Base-by-base conservation (phyloP, 116 monocot genomes). In the Posidonia oceanica region DNA sequence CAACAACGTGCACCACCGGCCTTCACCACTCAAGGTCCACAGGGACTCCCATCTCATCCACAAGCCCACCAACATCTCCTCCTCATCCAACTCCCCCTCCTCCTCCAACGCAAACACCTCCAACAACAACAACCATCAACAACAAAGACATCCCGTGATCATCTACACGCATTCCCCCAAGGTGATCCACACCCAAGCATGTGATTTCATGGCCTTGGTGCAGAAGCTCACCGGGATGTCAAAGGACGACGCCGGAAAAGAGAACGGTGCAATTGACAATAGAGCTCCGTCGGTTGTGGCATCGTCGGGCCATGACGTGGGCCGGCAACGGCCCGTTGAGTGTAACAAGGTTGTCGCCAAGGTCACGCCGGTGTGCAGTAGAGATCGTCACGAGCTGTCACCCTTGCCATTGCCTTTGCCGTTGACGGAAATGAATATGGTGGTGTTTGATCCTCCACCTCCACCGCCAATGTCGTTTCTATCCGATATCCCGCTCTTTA, bases 131-230 rank as follows among this genome's bases (percentile, higher is more conserved):
- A 10, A 39, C 10, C 11, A n/a, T 3, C 60, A 75, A 39, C 76
- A 54, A n/a, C 70, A 44, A 36, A 59, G 68, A 14, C 71, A 65
- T 3, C 91, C 91, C 16, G 79, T 85, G 64, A 87, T 87, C 57
- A 87, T 87, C 59, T 83, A 91, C 81, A 83, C 83, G 4, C 81
- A 81, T 36, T 80, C 87, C 6, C 91, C 91, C 7, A 81, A 83
- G 65, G 60, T 91, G 56, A 83, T 87, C 70, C 83, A 79, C 75
- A 85, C 83, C 7, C 53, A 73, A 6, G 73, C 87, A 29, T 51
- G 72, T 0, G 76, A 87, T 52, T 91, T 91, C 78, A 85, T 81
- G 85, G 73, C 81, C 14, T 69, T 91, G 42, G 87, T 91, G 63
- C 91, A 91, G 74, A 85, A 75, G 69, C 83, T 91, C 71, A 91